phyloP scores from a whole-genome alignment of 352 stramenopile species.

The Phytophthora podocarpi region DNA sequence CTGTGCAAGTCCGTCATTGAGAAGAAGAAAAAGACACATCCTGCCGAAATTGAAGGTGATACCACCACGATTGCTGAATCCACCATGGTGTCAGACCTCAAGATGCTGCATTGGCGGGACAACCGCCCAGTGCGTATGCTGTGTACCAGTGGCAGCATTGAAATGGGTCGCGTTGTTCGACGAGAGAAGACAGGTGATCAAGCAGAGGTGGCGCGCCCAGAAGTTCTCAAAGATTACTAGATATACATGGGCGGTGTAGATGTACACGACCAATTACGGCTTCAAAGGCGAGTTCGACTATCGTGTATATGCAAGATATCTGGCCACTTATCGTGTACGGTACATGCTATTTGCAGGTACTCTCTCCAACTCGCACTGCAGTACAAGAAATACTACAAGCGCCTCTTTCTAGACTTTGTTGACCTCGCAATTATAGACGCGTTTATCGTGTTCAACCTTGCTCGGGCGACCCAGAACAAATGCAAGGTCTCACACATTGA shows the following conservation, averaged over 20 bases:
- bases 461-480: not conserved
- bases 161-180: not conserved
- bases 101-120: not conserved
- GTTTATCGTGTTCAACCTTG: conserved; percentile 10
- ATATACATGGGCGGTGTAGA: too few species aligned
- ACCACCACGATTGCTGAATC: not conserved
- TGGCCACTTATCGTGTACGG: conserved; percentile 13
- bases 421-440: conserved; percentile 8
- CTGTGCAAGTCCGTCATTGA: not conserved
- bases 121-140: not conserved
- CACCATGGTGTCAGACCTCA: not conserved
- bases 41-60: not conserved
- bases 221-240: not conserved
- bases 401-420: conserved; percentile 8
- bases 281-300: conserved; percentile 4
- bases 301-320: too few species aligned
- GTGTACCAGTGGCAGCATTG: not conserved
- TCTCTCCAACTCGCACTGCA: conserved; percentile 1
- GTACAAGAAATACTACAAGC: conserved; percentile 21
- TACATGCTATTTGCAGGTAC: not conserved
- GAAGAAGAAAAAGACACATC: not conserved
- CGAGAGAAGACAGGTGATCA: not conserved
- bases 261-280: not conserved
- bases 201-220: not conserved
- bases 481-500: not conserved